Base-by-base conservation (phyloP, 768 basidiomycete species). In the Suillus tomentosus region DNA sequence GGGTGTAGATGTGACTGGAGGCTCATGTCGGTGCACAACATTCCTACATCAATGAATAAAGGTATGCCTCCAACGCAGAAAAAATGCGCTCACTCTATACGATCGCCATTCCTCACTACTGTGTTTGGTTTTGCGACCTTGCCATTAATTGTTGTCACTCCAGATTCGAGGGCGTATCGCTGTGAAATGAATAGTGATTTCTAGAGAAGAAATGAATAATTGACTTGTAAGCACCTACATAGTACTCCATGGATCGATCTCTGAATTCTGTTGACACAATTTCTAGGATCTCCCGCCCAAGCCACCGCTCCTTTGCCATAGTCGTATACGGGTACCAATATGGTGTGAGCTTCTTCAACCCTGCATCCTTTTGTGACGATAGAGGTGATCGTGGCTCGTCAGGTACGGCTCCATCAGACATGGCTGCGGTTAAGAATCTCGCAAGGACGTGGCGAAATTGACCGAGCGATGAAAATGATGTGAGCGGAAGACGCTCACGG, bases 91-190 rank as follows among this genome's bases (percentile, higher is more conserved):
- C 66, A 94, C 94, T 96, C 94, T 59, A 97, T 88, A 34, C 92
- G 83, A 75, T 99, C 96, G 9, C 95, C 95, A 68, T 96, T 90
- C 64, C 80, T 81, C 56, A 99, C 81, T 15, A 96, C 82, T 9
- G 88, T 90, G 62, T 91, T 87, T 6, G 93, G 89, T 37, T 80
- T 83, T 3, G 94, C 95, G n/a, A 88, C 79, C 57, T 86, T 84
- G n/a, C 95, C 95, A 71, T 99, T 98, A 64, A 99, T 85, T 8
- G 92, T 94, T 10, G 95, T 96, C n/a, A 96, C 92, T 2, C 96
- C 96, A 3, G 94, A 92, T 69, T 94, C 88, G n/a, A 97, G 78
- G 1, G 88, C 88, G 66, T 87, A 89, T 67, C 82, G 76, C 87
- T 90, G 63, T 37, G 14, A 0, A 57, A n/a, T n/a, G n/a, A 36